Percentiles rank a stretch among this genome's conserved stretches.
phyloP scores from a whole-genome alignment of 768 basidiomycete genomes.

The Trametes coccinea region DNA sequence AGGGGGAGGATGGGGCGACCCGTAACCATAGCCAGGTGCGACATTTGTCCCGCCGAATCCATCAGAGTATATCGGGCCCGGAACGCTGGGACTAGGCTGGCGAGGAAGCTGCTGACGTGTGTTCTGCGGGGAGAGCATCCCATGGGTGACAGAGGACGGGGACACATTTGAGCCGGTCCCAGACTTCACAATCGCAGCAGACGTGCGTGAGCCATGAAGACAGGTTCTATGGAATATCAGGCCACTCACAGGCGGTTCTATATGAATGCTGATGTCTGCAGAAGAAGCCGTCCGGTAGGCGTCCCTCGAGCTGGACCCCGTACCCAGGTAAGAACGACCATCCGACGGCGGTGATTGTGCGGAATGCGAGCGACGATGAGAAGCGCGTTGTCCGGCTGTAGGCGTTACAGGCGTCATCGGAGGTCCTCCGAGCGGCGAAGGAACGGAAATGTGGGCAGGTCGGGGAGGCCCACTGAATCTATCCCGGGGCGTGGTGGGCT shows the following conservation, averaged over 20 bases:
- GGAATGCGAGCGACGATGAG: slow-evolving; percentile 18
- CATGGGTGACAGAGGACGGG: slow-evolving; percentile 13
- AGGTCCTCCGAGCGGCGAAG: slow-evolving; percentile 17
- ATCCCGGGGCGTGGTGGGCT: slow-evolving; percentile 15
- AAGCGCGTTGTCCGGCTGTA: slow-evolving; percentile 1
- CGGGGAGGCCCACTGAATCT: slow-evolving; percentile 9
- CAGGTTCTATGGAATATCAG: neutral
- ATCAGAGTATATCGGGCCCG: slow-evolving; percentile 16
- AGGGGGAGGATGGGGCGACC: neutral
- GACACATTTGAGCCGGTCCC: slow-evolving; percentile 24
- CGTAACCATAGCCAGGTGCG: slow-evolving; percentile 1
- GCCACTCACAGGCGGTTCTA: slow-evolving; percentile 30
- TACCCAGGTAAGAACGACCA: slow-evolving; percentile 12
- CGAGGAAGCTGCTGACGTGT: slow-evolving; percentile 9
- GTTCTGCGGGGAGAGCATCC: slow-evolving; percentile 26
- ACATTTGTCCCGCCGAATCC: neutral
- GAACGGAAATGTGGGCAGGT: slow-evolving; percentile 14
- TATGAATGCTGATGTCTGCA: slow-evolving; percentile 21
- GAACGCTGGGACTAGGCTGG: slow-evolving; percentile 6
- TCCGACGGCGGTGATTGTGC: slow-evolving; percentile 14
- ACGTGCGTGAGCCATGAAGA: neutral
- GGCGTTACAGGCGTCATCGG: neutral
- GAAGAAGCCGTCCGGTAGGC: slow-evolving; percentile 14
- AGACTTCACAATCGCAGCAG: slow-evolving; percentile 17
- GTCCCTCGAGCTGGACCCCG: slow-evolving; percentile 4